Base-by-base conservation (phyloP, 2,329 filamentous ascomycete species). In the Alternaria dauci region DNA sequence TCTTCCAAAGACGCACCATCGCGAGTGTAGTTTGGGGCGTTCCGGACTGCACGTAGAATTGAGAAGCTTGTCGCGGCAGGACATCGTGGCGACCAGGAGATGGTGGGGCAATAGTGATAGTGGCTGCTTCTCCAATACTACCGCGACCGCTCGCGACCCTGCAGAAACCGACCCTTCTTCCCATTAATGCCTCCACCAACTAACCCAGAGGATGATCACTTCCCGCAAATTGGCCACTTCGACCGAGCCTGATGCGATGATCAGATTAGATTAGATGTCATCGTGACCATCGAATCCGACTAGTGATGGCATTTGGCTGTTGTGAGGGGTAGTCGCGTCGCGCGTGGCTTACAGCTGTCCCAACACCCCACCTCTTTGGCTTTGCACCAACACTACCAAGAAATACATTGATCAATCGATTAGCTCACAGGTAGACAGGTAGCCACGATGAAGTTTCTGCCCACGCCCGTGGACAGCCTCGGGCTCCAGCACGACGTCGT, bases 251-350 rank as follows among this genome's bases (percentile, higher is more conserved):
- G 36, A 18, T 43, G 44, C 57, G 62, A 60, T 57, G 39, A 65
- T 65, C 59, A 55, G 62, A 65, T 65, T 59, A 65, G 62, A 65
- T 65, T 65, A 62, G 53, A 59, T 62, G 58, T 47, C 53, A 46
- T 32, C 20, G 50, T 61, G 39, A 52, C 38, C 20, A 42, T 12
- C n/a, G 32, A 25, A 44, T 28, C 39, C 32, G 36, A 43, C 46
- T 63, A 55, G 57, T 36, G 39, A 12, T 41, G 36, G 12, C 28
- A 23, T 23, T n/a, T 18, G 20, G 32, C 20, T 36, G 56, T 43
- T 25, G 34, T 38, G 56, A 54, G 60, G 44, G 52, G 38, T 36
- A 30, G 16, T 42, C 14, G 36, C 26, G 28, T 23, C 34, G 26
- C 18, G 28, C 8, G n/a, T 43, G 50, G 39, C 46, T 47, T 34